Evolutionary conservation across 345 rosid genomes (phyloP).

Genomic region (Durio zibethinus): DNA sequence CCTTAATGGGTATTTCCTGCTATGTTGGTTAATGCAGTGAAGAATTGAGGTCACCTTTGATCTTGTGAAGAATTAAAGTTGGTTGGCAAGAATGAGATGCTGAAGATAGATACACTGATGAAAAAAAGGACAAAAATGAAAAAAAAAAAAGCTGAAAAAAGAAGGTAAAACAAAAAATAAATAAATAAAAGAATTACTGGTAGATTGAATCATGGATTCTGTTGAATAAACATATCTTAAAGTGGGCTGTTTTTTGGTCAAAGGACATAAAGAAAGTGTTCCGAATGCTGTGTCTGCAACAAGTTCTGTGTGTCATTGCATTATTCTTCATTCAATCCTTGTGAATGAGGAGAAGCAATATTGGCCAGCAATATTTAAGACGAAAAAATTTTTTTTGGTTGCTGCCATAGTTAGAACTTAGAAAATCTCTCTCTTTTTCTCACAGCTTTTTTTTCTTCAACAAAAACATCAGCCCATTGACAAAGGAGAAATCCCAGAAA

Average conservation of each 20-base stretch:
- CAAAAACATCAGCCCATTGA: slow-evolving; percentile 28
- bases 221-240: background rate
- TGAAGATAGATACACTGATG: background rate
- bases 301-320: background rate
- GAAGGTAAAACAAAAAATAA: no score
- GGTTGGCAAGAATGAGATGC: background rate
- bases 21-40: slow-evolving; percentile 8
- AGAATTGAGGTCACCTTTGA: background rate
- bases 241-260: background rate
- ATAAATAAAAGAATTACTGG: background rate
- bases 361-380: no score
- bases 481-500: slow-evolving; percentile 59
- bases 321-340: background rate
- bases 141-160: background rate
- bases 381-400: no score
- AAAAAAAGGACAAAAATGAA: background rate
- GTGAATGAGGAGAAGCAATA: background rate
- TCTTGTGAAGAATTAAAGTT: background rate
- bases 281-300: background rate
- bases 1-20: background rate
- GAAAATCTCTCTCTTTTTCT: background rate
- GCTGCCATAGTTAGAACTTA: slow-evolving; percentile 7
- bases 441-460: background rate
- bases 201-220: background rate
- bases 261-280: background rate